Evolutionary conservation across 331 rosid genomes (phyloP), one percentile per base, ranked within the genome.

Genomic region (Acacia pycnantha): DNA sequence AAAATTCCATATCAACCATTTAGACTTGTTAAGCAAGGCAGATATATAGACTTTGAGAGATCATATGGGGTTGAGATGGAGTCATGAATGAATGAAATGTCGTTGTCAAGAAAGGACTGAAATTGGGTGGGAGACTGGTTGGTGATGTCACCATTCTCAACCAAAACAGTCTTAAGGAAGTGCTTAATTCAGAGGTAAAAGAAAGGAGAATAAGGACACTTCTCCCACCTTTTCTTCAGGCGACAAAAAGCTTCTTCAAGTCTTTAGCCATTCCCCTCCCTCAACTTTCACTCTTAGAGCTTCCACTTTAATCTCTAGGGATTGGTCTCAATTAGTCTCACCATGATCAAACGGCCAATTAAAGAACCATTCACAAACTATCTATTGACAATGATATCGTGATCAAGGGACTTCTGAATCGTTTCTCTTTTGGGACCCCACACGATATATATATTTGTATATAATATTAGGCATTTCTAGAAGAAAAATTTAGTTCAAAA

Each of bases 81-180:
- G 61, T 59, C 2, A 4, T 14, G 35, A 27, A 65, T 35, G 65
- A 71, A 50, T 48, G 48, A 48, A 3, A 83, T 72, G 8, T 80
- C 76, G 43, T 86, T 80, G 74, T 77, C 81, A 72, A 15, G 46
- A 80, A 80, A 66, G 77, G 75, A 24, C 81, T 83, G 37, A 67
- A 11, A 77, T 43, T 71, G 72, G 21, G 79, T 24, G 70, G 66
- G 44, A 16, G 43, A 65, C 27, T 80, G 77, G 85, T 84, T 72
- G 87, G 82, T 81, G 81, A 77, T 77, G 73, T 73, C 77, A 74
- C 66, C 53, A 67, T 80, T 86, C 89, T 73, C 77, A 83, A 74
- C 83, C 40, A 53, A 66, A 73, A 31, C 73, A 78, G 77, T 48
- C 74, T 66, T 76, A 46, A 82, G 83, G 50, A 40, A 71, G 76